These are phyloP conservation scores for Metschnikowia arizonensis DNA, from an alignment of 805 yeast species.

Conservation along the genomic window DNA sequence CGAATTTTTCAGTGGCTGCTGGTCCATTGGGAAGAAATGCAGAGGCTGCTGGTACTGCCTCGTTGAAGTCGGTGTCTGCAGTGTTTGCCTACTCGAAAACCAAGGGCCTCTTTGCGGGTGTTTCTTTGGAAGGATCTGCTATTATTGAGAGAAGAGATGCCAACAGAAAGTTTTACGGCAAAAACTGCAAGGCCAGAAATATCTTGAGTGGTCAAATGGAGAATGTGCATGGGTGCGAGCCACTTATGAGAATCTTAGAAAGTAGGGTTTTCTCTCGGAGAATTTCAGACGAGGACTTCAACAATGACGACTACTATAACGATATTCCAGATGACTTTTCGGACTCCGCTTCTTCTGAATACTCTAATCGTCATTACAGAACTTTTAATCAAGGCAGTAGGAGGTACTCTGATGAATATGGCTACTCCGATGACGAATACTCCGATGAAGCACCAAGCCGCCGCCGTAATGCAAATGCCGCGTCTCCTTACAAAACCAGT, in stretches of 20 bases:
- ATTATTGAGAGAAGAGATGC: conserved; percentile 97
- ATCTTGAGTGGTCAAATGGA: conserved; percentile 86
- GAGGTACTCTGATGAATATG: conserved; percentile 29
- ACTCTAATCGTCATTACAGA: conserved; percentile 20
- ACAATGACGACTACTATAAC: conserved; percentile 59
- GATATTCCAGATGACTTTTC: conserved; percentile 72
- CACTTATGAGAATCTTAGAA: conserved; percentile 80
- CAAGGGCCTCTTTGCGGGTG: conserved; percentile 96
- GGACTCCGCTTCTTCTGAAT: conserved; percentile 50
- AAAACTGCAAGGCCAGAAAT: conserved; percentile 78
- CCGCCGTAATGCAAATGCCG: conserved; percentile 19
- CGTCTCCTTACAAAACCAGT: conserved; percentile 10
- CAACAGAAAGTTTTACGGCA: conserved; percentile 90
- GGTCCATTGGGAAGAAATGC: conserved; percentile 98
- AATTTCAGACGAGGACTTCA: conserved; percentile 46
- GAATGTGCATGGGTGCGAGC: conserved; percentile 86
- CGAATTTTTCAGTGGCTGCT: conserved; percentile 92
- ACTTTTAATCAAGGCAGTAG: conserved; percentile 17
- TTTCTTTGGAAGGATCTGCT: conserved; percentile 94
- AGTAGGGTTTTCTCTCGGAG: conserved; percentile 72
- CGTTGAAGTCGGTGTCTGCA: conserved; percentile 81
- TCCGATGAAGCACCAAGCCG: conserved; percentile 33
- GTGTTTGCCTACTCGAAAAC: conserved; percentile 92
- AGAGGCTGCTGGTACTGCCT: conserved; percentile 95
- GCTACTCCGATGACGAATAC: conserved; percentile 36